Percentiles rank a stretch among this genome's conserved stretches.
Conservation (phyloP, 2,329 filamentous ascomycete genomes). For the Cladosporium sp. region DNA sequence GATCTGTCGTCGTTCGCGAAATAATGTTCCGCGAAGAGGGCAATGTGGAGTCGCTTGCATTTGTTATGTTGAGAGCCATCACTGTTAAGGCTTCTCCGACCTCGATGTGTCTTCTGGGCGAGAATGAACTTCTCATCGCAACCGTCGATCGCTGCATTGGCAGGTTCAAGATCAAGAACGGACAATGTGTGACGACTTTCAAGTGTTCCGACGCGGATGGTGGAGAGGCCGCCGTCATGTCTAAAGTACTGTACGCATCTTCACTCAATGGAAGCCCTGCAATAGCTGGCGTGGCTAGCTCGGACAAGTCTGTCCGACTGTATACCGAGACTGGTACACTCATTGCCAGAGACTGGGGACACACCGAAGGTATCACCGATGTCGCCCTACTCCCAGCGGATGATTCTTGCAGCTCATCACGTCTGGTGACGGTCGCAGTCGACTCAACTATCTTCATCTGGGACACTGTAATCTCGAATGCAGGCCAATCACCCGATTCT, state of each 20-base stretch:
- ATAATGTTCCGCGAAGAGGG: conserved; percentile 65
- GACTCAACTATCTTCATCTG: conserved; percentile 51
- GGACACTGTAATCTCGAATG: conserved; percentile 25
- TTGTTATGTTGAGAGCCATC: conserved; percentile 71
- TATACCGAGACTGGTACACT: conserved; percentile 80
- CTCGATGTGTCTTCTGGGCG: conserved; percentile 72
- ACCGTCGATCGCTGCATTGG: conserved; percentile 61
- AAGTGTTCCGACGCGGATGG: conserved; percentile 78
- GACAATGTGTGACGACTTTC: conserved; percentile 68
- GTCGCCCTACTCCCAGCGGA: conserved; percentile 59
- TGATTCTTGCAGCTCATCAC: conserved; percentile 36
- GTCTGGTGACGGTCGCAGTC: conserved; percentile 46
- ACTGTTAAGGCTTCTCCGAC: conserved; percentile 81
- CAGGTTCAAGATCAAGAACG: conserved; percentile 52
- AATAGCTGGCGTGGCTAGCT: conserved; percentile 84
- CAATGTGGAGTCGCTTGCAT: conserved; percentile 61
- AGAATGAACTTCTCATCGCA: conserved; percentile 55
- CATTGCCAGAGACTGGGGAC: conserved; percentile 86
- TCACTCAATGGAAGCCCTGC: conserved; percentile 59
- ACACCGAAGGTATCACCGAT: conserved; percentile 89
- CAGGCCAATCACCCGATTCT: conserved; percentile 2
- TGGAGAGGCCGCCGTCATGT: conserved; percentile 76
- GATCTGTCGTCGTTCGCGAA: conserved; percentile 79
- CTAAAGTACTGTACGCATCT: conserved; percentile 64
- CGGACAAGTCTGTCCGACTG: conserved; percentile 88